Conservation (phyloP, 169 alveolate species). For the Eimeria mitis region DNA sequence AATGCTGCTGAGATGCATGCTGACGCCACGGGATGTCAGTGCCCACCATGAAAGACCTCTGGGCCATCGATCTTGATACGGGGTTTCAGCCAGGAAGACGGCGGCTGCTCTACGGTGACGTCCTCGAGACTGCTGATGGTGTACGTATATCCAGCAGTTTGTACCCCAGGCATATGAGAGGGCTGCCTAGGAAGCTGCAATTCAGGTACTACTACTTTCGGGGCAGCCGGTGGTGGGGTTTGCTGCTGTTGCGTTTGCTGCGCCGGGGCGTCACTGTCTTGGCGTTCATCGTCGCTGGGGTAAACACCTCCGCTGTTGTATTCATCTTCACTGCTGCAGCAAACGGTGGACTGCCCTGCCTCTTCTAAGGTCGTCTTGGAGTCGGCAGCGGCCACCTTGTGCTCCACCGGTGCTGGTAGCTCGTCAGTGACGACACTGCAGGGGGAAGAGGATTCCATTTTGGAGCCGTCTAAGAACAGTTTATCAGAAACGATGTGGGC, state of each 20-base stretch:
- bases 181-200: slow-evolving; percentile 16
- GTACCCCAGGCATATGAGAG: slow-evolving; percentile 2
- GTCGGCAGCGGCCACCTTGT: slow-evolving; percentile 37
- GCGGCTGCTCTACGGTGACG: slow-evolving; percentile 5
- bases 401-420: not conserved
- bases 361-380: slow-evolving; percentile 9
- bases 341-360: slow-evolving; percentile 73
- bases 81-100: slow-evolving; percentile 60
- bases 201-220: not conserved
- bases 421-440: not conserved
- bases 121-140: slow-evolving; percentile 49
- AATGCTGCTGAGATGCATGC: not conserved
- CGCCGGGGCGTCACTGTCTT: slow-evolving; percentile 45
- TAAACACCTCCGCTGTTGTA: not conserved
- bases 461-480: not conserved
- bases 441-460: slow-evolving; percentile 32
- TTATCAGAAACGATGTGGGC: not conserved
- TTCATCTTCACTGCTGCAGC: slow-evolving; percentile 75
- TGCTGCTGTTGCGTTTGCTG: slow-evolving; percentile 24
- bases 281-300: slow-evolving; percentile 70
- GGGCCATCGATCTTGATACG: slow-evolving; percentile 72
- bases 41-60: slow-evolving; percentile 55
- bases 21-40: not conserved
- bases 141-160: slow-evolving; percentile 32
- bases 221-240: not conserved